Conservation (phyloP, 2,329 filamentous ascomycete genomes). For the Trichophyton mentagrophytes region DNA sequence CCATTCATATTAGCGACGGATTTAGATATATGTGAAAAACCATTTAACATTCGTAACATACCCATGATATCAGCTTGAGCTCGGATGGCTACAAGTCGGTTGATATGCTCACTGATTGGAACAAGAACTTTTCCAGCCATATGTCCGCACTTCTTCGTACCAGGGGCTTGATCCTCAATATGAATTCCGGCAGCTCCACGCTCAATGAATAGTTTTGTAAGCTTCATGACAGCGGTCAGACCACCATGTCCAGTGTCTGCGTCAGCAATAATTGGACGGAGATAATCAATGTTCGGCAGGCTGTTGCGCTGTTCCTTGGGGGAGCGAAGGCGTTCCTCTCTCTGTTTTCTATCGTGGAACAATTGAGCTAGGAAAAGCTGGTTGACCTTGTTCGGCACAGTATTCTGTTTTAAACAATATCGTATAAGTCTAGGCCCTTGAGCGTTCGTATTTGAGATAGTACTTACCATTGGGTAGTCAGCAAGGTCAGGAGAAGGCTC, state of each 20-base stretch:
- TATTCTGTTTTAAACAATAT: constrained; percentile 50
- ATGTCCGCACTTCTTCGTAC: constrained; percentile 98
- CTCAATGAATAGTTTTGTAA: constrained; percentile 95
- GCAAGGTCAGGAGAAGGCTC: constrained; percentile 96
- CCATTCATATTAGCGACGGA: background rate
- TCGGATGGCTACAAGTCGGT: constrained; percentile 88
- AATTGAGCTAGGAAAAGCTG: constrained; percentile 97
- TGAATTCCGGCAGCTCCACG: constrained; percentile 95
- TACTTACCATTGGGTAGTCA: constrained; percentile 77
- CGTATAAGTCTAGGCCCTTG: background rate
- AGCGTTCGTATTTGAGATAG: background rate
- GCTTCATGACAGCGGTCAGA: constrained; percentile 97
- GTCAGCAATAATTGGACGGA: constrained; percentile 90
- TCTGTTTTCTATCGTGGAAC: constrained; percentile 98
- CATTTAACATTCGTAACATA: constrained; percentile 22
- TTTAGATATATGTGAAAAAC: no score
- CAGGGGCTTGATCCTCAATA: constrained; percentile 95
- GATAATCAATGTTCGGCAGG: constrained; percentile 75
- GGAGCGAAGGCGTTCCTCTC: constrained; percentile 75
- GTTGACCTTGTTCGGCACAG: constrained; percentile 93
- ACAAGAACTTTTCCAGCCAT: constrained; percentile 98
- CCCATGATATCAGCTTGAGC: constrained; percentile 99
- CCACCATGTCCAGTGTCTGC: constrained; percentile 96
- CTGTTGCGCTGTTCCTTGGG: constrained; percentile 60
- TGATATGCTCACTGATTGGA: constrained; percentile 95